A percentile compares a stretch with the other conserved stretches of the same genome.
Evolutionary conservation across 2,329 filamentous ascomycete genomes (phyloP).

Genomic region (Calcarisporium arbuscula): DNA sequence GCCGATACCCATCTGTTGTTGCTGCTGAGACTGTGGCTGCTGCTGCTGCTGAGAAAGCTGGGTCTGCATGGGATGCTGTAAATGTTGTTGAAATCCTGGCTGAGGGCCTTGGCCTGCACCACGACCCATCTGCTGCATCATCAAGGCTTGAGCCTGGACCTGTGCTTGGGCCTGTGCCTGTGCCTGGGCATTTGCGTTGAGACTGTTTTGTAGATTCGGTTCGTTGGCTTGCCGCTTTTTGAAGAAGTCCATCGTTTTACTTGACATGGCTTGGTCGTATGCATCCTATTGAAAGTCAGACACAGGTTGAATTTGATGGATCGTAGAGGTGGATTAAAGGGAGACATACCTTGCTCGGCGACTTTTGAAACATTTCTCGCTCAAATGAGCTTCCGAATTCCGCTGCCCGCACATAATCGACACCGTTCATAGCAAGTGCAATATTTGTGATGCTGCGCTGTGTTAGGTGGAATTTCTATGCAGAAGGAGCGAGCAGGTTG

Average conservation of each 20-base stretch:
- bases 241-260: conserved; percentile 42
- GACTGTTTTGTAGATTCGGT: conserved; percentile 40
- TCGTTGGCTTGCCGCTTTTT: conserved; percentile 45
- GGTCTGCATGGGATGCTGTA: conserved; percentile 54
- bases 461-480: not conserved
- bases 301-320: conserved; percentile 1
- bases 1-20: conserved; percentile 21
- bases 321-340: not conserved
- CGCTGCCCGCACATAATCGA: conserved; percentile 35
- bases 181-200: conserved; percentile 38
- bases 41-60: conserved; percentile 26
- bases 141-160: conserved; percentile 39
- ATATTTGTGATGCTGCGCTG: conserved; percentile 48
- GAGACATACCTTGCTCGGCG: conserved; percentile 40
- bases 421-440: conserved; percentile 35
- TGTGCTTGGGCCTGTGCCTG: conserved; percentile 34
- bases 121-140: conserved; percentile 49
- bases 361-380: conserved; percentile 38
- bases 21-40: conserved; percentile 25
- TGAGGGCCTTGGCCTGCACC: conserved; percentile 43
- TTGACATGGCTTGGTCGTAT: conserved; percentile 43
- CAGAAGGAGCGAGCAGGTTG: not conserved
- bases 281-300: conserved; percentile 30
- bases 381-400: conserved; percentile 40
- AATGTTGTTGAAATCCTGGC: conserved; percentile 50